These are phyloP conservation scores for Thielaviopsis euricoi DNA, from an alignment of 2,329 filamentous ascomycete genomes.

Conservation along the genomic window DNA sequence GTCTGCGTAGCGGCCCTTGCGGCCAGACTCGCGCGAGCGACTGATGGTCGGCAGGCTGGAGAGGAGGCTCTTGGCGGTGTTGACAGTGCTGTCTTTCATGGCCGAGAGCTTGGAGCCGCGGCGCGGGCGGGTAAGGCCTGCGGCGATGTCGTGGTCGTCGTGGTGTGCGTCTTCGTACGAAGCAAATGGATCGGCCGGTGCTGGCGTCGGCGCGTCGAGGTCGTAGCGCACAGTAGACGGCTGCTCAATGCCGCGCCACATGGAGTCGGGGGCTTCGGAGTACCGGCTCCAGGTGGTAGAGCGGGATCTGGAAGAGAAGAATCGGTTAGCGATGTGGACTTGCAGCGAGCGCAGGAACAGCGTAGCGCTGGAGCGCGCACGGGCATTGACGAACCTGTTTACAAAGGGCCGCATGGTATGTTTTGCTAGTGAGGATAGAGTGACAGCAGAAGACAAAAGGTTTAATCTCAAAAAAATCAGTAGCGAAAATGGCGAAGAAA, in stretches of 20 bases:
- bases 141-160: conserved; percentile 36
- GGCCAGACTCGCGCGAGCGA: conserved; percentile 2
- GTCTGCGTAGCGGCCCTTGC: conserved; percentile 6
- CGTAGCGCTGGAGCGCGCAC: background rate
- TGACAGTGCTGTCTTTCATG: conserved; percentile 23
- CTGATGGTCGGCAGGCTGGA: conserved; percentile 8
- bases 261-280: conserved; percentile 4
- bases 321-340: background rate
- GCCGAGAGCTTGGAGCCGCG: conserved; percentile 65
- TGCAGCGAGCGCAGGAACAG: too few relatives aligned
- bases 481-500: background rate
- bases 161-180: conserved; percentile 2
- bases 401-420: background rate
- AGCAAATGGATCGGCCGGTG: conserved; percentile 1
- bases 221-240: conserved; percentile 6
- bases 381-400: background rate
- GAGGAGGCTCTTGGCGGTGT: conserved; percentile 8
- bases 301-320: background rate
- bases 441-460: background rate
- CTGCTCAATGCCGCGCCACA: background rate
- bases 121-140: conserved; percentile 63
- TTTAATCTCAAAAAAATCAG: too few relatives aligned
- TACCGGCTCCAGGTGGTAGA: conserved; percentile 7
- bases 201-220: background rate
- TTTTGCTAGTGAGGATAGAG: too few relatives aligned